Percentiles rank a stretch among this genome's conserved stretches.
Conservation (phyloP, 371 early-diverging fungal species). For the Mucor lusitanicus region DNA sequence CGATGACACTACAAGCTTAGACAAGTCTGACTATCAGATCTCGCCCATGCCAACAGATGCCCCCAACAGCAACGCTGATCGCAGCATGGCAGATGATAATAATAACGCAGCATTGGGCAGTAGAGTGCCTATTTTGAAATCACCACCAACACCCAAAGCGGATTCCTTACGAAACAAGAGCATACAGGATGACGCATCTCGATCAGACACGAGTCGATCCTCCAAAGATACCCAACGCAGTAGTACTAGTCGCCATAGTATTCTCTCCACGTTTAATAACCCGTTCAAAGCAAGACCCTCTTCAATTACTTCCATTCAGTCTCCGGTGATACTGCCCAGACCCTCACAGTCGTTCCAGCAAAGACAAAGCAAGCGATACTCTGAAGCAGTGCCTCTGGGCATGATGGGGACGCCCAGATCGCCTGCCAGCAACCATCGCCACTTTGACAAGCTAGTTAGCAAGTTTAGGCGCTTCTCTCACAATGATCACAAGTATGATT, state of each 20-base stretch:
- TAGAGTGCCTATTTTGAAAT: conserved; percentile 15
- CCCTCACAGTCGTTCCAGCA: conserved; percentile 33
- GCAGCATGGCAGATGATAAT: not conserved
- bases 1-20: not conserved
- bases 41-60: not conserved
- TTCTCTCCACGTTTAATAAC: conserved; percentile 13
- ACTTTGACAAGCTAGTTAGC: conserved; percentile 22
- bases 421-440: conserved; percentile 14
- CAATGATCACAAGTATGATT: conserved; percentile 57
- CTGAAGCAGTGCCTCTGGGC: conserved; percentile 6
- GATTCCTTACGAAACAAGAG: not conserved
- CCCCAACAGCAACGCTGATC: not conserved
- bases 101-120: not conserved
- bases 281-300: conserved; percentile 17
- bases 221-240: conserved; percentile 13
- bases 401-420: conserved; percentile 10
- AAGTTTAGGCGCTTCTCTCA: conserved; percentile 31
- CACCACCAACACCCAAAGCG: conserved; percentile 6
- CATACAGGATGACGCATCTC: not conserved
- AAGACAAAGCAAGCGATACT: conserved; percentile 28
- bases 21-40: not conserved
- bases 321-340: conserved; percentile 10
- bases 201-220: not conserved
- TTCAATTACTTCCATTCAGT: conserved; percentile 8
- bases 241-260: conserved; percentile 15